These are phyloP conservation scores for Didymella pinodella DNA, from an alignment of 2,329 filamentous ascomycete genomes.

Conservation along the genomic window DNA sequence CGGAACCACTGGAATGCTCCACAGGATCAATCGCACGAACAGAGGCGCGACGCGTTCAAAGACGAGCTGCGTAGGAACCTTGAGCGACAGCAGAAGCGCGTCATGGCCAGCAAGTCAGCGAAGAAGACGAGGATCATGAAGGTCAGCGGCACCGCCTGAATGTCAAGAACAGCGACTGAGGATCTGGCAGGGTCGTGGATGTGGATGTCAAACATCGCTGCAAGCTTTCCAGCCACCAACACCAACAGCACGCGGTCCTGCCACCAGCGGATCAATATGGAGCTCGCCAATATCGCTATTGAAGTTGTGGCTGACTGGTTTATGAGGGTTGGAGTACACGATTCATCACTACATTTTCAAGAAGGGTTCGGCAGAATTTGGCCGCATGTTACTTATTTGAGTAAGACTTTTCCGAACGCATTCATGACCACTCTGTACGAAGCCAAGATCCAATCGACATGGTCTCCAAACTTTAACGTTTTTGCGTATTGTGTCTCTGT, in stretches of 20 bases:
- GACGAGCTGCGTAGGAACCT: slow-evolving; percentile 32
- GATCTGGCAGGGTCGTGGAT: not conserved
- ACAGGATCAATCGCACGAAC: slow-evolving; percentile 1
- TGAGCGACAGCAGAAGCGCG: slow-evolving; percentile 27
- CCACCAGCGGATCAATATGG: not conserved
- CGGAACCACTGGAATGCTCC: not conserved
- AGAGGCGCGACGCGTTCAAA: slow-evolving; percentile 23
- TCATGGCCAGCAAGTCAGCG: slow-evolving; percentile 16
- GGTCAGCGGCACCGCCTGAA: slow-evolving; percentile 10
- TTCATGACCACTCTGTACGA: slow-evolving; percentile 3
- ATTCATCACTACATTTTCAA: not conserved
- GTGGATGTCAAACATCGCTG: not conserved
- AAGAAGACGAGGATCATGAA: slow-evolving; percentile 17
- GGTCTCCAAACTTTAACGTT: not conserved
- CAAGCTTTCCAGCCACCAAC: not conserved
- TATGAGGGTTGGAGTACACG: not conserved
- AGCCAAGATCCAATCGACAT: not conserved
- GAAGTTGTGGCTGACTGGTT: slow-evolving; percentile 5
- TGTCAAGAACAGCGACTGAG: slow-evolving; percentile 9
- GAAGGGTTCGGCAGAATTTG: not conserved
- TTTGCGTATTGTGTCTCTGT: not conserved
- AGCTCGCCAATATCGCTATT: slow-evolving; percentile 10
- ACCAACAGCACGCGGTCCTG: not conserved
- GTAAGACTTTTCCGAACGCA: not conserved
- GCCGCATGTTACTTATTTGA: not conserved